phyloP scores from a whole-genome alignment of 371 early-diverging fungal species.

The Batkoa obscura region DNA sequence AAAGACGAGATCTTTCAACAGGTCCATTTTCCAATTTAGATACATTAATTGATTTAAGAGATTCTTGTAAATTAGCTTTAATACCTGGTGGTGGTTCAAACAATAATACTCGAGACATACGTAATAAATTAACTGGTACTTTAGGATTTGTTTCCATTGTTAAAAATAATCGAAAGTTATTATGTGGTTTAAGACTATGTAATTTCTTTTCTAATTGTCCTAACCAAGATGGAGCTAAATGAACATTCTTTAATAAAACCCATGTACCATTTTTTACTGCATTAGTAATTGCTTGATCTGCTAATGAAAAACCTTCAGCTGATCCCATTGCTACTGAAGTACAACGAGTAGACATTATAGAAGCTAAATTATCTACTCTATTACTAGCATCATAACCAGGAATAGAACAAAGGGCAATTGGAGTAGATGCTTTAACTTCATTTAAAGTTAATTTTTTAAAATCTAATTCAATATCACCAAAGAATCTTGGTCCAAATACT shows the following conservation, averaged over 20 bases:
- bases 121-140: constrained; percentile 81
- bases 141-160: constrained; percentile 94
- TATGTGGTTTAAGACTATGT: constrained; percentile 65
- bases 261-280: constrained; percentile 76
- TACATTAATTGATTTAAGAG: constrained; percentile 46
- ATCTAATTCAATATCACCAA: constrained; percentile 39
- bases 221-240: constrained; percentile 85
- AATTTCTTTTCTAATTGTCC: constrained; percentile 86
- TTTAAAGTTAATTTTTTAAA: constrained; percentile 46
- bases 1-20: constrained; percentile 68
- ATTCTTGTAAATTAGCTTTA: constrained; percentile 78
- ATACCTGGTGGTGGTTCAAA: constrained; percentile 94
- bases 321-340: constrained; percentile 95
- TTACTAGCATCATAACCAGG: constrained; percentile 94
- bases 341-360: constrained; percentile 33
- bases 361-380: constrained; percentile 79
- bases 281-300: constrained; percentile 73
- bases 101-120: constrained; percentile 79
- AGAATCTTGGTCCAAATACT: constrained; percentile 45
- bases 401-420: constrained; percentile 79
- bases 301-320: constrained; percentile 76
- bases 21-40: constrained; percentile 47
- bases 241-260: constrained; percentile 96
- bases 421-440: constrained; percentile 55
- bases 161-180: constrained; percentile 79